phyloP scores from a whole-genome alignment of 768 basidiomycete species.

The Austroboletus eburneus region DNA sequence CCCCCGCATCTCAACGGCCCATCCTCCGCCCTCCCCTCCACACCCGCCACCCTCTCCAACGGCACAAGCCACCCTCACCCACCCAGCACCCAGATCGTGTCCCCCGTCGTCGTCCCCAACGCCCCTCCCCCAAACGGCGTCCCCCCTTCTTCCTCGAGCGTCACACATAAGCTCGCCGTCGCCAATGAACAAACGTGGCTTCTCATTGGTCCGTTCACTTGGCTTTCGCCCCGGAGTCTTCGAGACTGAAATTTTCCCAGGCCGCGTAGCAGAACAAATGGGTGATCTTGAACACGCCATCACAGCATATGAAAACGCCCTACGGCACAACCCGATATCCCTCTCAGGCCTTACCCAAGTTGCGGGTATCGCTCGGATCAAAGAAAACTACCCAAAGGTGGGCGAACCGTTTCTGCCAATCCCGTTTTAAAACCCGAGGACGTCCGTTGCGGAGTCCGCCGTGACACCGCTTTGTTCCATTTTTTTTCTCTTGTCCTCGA shows the following conservation, averaged over 20 bases:
- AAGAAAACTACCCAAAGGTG: slow-evolving; percentile 96
- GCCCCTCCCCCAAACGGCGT: slow-evolving; percentile 25
- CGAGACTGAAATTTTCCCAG: slow-evolving; percentile 44
- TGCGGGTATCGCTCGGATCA: slow-evolving; percentile 94
- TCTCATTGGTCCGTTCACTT: slow-evolving; percentile 60
- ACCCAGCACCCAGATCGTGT: slow-evolving; percentile 38
- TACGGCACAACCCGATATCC: slow-evolving; percentile 92
- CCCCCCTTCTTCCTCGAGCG: slow-evolving; percentile 29
- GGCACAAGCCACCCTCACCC: slow-evolving; percentile 37
- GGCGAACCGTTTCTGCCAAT: slow-evolving; percentile 31
- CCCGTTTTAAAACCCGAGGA: slow-evolving; percentile 30
- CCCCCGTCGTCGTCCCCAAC: slow-evolving; percentile 43
- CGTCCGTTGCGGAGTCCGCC: slow-evolving; percentile 25
- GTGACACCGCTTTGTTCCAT: slow-evolving; percentile 17
- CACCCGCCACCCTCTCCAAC: slow-evolving; percentile 42
- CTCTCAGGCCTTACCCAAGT: slow-evolving; percentile 89
- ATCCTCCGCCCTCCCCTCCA: slow-evolving; percentile 38
- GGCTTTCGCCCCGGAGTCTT: background rate
- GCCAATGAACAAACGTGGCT: slow-evolving; percentile 97
- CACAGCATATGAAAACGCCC: slow-evolving; percentile 89
- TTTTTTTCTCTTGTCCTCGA: slow-evolving; percentile 14
- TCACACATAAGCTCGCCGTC: slow-evolving; percentile 72
- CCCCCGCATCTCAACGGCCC: slow-evolving; percentile 54
- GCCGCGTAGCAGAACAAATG: slow-evolving; percentile 94
- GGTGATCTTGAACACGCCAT: slow-evolving; percentile 90